Conservation (phyloP, 1,284 basidiomycete species). For the Wallemia ichthyophaga region DNA sequence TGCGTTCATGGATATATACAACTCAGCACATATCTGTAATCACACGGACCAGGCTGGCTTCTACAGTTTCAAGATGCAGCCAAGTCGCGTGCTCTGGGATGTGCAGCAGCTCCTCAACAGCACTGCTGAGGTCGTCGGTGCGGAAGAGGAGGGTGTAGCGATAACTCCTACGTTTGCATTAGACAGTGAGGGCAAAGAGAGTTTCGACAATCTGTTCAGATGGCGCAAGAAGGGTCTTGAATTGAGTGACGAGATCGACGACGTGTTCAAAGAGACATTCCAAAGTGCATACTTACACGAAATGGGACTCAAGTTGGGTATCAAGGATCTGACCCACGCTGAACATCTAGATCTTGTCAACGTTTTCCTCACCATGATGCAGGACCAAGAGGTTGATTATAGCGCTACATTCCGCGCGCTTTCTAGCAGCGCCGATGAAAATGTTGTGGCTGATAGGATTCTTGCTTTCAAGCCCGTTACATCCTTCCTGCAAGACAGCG, state of each 20-base stretch:
- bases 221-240: conserved; percentile 22
- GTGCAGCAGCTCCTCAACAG: conserved; percentile 40
- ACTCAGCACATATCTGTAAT: conserved; percentile 66
- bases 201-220: conserved; percentile 17
- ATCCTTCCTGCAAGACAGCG: conserved; percentile 15
- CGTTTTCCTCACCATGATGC: conserved; percentile 37
- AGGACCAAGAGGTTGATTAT: conserved; percentile 43
- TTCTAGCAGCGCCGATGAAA: conserved; percentile 9
- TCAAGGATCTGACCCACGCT: not conserved
- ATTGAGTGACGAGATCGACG: conserved; percentile 16
- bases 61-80: conserved; percentile 32
- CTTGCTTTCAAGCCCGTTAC: conserved; percentile 19
- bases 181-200: conserved; percentile 19
- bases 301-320: not conserved
- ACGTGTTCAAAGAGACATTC: conserved; percentile 4
- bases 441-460: conserved; percentile 20
- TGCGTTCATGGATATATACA: conserved; percentile 80
- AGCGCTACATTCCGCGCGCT: conserved; percentile 46
- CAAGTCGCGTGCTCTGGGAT: conserved; percentile 29
- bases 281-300: not conserved
- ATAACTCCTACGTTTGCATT: not conserved
- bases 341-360: conserved; percentile 32
- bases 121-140: conserved; percentile 51
- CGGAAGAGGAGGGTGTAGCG: conserved; percentile 29
- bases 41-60: conserved; percentile 61